Evolutionary conservation across 2,329 filamentous ascomycete species (phyloP), one percentile per base, ranked within the genome.

Genomic region (Ciborinia camelliae): DNA sequence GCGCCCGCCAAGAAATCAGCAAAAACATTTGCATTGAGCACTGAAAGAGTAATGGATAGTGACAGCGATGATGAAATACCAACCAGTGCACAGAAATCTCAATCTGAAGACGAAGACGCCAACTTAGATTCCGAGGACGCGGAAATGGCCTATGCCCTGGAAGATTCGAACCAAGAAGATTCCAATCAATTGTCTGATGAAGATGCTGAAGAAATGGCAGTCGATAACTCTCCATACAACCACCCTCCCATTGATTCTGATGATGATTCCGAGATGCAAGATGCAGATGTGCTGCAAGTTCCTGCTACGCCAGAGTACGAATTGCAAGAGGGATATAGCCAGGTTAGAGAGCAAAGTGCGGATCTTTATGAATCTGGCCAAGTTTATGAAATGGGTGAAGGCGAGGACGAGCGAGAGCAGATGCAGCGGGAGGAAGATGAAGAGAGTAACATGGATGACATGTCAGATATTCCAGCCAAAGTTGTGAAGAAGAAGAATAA

Each of bases 1-100:
- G 52, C 20, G n/a, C 30, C 12, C 20, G n/a, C 26, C 15, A 55
- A 54, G 15, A 62, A 51, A 37, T 4, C 50, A 26, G 32, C 48
- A 7, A 62, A 47, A 37, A 18, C 28, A 45, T 54, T 41, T 35
- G 37, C n/a, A 32, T 37, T 64, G 50, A 66, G 65, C 48, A 57
- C 59, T 37, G 55, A 64, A 61, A 53, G n/a, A 4, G 50, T 64
- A 14, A 32, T 45, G 26, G 62, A 64, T 35, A 61, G 62, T 18
- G 65, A 66, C 7, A 32, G 20, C 20, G 64, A 66, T 26, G 54
- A 61, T 37, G 54, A 12, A 18, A 37, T 23, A 39, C 62, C 62
- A 32, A 63, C 52, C 9, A 63, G 61, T 58, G 61, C 61, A 15
- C 61, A 63, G 23, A 57, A 57, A n/a, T 43, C 52, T 37, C n/a